Base-by-base conservation (phyloP, 495 filamentous ascomycete genomes). In the Aspergillus sclerotiicarbonarius region DNA sequence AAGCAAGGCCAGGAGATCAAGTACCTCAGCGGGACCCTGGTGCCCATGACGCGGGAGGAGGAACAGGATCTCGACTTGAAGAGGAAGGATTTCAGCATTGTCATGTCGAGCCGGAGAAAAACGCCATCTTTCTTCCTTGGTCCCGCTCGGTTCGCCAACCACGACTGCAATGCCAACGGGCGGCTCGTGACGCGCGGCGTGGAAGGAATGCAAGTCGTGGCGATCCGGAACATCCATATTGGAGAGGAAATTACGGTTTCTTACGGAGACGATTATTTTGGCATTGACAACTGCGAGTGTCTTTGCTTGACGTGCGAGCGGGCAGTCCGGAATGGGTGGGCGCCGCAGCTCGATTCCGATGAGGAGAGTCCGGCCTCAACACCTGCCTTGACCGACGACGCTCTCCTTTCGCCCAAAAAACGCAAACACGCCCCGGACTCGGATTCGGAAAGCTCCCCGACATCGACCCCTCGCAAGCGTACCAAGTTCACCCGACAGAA, bases 211-310 rank as follows among this genome's bases (percentile, higher is more conserved):
- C 86, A 91, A 65, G 87, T 99, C 39, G 78, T 92, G 46, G 87
- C 94, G 6, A 80, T 82, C 19, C 84, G 85, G 55, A 80, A 95
- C 59, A 96, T 99, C 30, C 81, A 88, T 21, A 76, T 88, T 3
- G 95, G 91, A 4, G 92, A 97, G 56, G 94, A 98, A 71, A 95
- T 99, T 60, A 98, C 95, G 0, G 92, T 98, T 1, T 90, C 84
- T 4, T 99, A 99, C 67, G 90, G 92, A 12, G 91, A 96, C 32
- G 89, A 94, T 65, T 99, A 99, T 67, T 99, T 99, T 71, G 94
- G 95, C 4, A 85, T 87, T 37, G 86, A 92, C 63, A 99, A 99
- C 63, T 90, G 90, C 66, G 95, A 99, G 68, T 99, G 94, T 70
- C 78, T 99, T 2, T 99, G 94, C 69, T 74, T 78, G 56, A 92